Base-by-base conservation (phyloP, 2,329 filamentous ascomycete genomes). In the Colletotrichum orchidophilum region DNA sequence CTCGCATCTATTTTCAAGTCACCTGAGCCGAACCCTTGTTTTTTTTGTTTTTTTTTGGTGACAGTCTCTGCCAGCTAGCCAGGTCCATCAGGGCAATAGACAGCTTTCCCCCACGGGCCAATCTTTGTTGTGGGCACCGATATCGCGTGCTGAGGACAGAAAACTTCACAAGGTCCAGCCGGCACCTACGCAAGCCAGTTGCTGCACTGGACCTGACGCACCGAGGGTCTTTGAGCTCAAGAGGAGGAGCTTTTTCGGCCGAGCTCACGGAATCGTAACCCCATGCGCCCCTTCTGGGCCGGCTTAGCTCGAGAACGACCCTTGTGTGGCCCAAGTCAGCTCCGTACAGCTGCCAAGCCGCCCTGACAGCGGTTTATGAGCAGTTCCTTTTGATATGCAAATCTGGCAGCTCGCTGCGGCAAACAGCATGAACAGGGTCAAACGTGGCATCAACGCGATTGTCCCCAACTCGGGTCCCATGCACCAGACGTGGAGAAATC, bases 1-100 rank as follows among this genome's bases (percentile, higher is more conserved):
- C 58, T 68, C 64, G 69, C 35, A 26, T 52, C 53, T 68, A 63
- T 54, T 69, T 71, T 63, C 59, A 49, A 69, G 64, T 71, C 69
- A 68, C 69, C 64, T 71, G 69, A 69, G 69, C 42, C 58, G 53
- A 69, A 33, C 61, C n/a, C n/a, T n/a, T n/a, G n/a, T n/a, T n/a
- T n/a, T n/a, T n/a, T n/a, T n/a, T n/a, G n/a, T n/a, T n/a, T n/a
- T 46, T 53, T n/a, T 63, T 60, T 63, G n/a, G n/a, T 69, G 58
- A 55, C 50, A 63, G n/a, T 39, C 64, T 64, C 69, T 63, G 42
- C 59, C 59, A 15, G 46, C 42, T 29, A 26, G 57, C 15, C 63
- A 42, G 33, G 26, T 39, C 39, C 24, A 31, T 59, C 64, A 26
- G 50, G 31, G 46, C 21, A 29, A 57, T 21, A 27, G 26, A 27